Conservation (phyloP, 352 stramenopile species). For the Thalassiosira gravida region DNA sequence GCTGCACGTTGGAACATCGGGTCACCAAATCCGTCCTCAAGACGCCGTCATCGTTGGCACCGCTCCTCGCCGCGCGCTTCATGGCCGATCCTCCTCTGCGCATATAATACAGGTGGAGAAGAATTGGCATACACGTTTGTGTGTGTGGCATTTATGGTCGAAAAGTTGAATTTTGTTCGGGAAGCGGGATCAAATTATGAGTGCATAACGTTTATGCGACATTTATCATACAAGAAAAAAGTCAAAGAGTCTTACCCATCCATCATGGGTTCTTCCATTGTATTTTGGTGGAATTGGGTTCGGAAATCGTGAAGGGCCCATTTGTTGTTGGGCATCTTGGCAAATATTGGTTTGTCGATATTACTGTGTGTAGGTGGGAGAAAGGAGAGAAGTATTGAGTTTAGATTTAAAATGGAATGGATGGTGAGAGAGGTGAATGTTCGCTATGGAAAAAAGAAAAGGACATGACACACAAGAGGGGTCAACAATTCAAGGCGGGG, state of each 20-base stretch:
- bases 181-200: constrained; percentile 1
- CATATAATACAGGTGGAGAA: not conserved
- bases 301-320: constrained; percentile 59
- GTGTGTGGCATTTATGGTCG: too few species aligned
- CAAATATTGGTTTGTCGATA: constrained; percentile 60
- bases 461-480: not conserved
- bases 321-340: constrained; percentile 40
- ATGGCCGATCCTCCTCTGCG: constrained; percentile 28
- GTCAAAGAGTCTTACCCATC: constrained; percentile 23
- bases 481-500: too few species aligned
- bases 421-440: not conserved
- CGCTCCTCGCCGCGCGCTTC: constrained; percentile 27
- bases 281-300: constrained; percentile 40
- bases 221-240: too few species aligned
- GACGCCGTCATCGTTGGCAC: constrained; percentile 15
- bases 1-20: constrained; percentile 40
- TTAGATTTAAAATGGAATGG: not conserved
- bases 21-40: constrained; percentile 26
- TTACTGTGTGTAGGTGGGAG: constrained; percentile 6
- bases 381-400: not conserved
- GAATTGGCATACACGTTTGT: too few species aligned
- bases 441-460: not conserved
- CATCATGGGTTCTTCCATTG: constrained; percentile 25
- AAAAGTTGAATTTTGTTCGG: too few species aligned
- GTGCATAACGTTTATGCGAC: constrained; percentile 5